Evolutionary conservation across 2,329 filamentous ascomycete species (phyloP), one percentile per base, ranked within the genome.

Genomic region (Mycosphaerella sp.): DNA sequence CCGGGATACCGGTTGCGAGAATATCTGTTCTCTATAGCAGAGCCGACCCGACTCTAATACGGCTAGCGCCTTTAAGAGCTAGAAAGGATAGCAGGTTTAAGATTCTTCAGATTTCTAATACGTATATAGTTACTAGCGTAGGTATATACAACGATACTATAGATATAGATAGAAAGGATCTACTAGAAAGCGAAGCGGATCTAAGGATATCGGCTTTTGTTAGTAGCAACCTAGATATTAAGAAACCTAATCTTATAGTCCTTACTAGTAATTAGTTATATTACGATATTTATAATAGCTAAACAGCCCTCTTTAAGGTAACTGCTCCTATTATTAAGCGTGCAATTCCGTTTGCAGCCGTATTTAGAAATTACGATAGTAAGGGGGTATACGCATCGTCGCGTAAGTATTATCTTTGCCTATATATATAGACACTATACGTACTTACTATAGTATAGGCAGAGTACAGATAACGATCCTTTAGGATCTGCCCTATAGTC

Each of bases 271-370:
- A 47, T 47, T 12, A 47, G 44, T 37, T 47, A 47, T 12, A 47
- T 47, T 12, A 47, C 21, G 34, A 47, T 40, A 28, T 47, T 28
- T n/a, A n/a, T 17, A 34, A 47, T 40, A 39, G 10, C 21, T 5
- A 47, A 28, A 25, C 10, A 47, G 44, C 44, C 34, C 44, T 47
- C 44, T 47, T 47, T 10, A 47, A 47, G 44, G 16, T 47, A 12
- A 28, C 44, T 47, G 34, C 44, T 40, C 34, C 34, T 14, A 47
- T 40, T 13, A 47, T 47, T 16, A 28, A 28, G 21, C 44, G 44
- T 39, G 18, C 10, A 47, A 36, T 47, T 47, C 44, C 28, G 34
- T 47, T 47, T 25, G 44, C 34, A 16, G 44, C 44, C n/a, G 17
- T 47, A 16, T 44, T 47, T 47, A 12, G 34, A 6, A 47, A 47